phyloP scores from a whole-genome alignment of 768 basidiomycete genomes.

The Lentinus brumalis region DNA sequence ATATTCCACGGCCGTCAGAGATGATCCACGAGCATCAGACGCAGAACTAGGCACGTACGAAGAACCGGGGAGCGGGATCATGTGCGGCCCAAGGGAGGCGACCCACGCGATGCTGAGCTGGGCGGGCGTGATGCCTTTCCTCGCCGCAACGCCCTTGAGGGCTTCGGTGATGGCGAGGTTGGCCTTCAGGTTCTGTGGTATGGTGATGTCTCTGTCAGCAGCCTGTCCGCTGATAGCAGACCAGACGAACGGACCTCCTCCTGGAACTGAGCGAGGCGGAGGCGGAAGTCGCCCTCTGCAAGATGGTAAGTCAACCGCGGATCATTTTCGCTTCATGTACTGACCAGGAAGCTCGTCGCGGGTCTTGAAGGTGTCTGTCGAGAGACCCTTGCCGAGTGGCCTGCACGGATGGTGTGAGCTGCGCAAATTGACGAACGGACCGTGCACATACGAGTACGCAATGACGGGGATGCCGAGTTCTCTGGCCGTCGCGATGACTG shows the following conservation, averaged over 20 bases:
- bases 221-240: too few relatives aligned
- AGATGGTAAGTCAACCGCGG: constrained; percentile 35
- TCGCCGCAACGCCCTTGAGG: constrained; percentile 40
- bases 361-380: constrained; percentile 50
- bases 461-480: constrained; percentile 59
- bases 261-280: constrained; percentile 3
- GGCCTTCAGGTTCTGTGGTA: constrained; percentile 34
- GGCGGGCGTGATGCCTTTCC: constrained; percentile 43
- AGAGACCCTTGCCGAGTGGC: constrained; percentile 54
- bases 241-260: background rate
- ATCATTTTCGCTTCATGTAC: constrained; percentile 13
- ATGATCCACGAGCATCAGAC: too few relatives aligned
- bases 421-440: constrained; percentile 43
- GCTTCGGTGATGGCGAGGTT: constrained; percentile 45
- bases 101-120: constrained; percentile 42
- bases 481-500: constrained; percentile 53
- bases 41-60: constrained; percentile 28
- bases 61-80: constrained; percentile 51
- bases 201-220: background rate
- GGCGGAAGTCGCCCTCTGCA: constrained; percentile 7
- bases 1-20: too few relatives aligned
- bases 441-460: constrained; percentile 52
- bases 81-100: constrained; percentile 15
- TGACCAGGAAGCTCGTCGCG: constrained; percentile 32
- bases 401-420: too few relatives aligned